Evolutionary conservation across 2,329 filamentous ascomycete species (phyloP), one percentile per base, ranked within the genome.

Genomic region (Colletotrichum sublineola): DNA sequence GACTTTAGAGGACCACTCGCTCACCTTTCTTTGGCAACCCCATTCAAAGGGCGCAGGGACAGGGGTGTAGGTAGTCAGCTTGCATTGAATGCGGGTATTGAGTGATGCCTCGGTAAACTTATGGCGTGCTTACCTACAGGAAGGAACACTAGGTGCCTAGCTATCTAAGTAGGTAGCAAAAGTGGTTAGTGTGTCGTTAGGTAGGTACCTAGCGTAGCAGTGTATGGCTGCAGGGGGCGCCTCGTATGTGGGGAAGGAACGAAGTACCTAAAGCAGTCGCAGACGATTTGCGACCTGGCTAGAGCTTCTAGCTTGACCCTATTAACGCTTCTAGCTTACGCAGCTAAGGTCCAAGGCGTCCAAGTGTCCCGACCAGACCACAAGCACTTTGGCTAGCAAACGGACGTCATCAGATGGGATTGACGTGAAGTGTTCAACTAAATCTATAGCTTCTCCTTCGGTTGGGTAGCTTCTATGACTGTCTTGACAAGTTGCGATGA

Each of bases 81-180:
- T 24, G 44, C 29, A 14, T 52, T 18, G 20, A 40, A 46, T 53
- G 6, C 24, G 15, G 42, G 38, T 40, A 1, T 53, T 18, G n/a
- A 70, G 52, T 36, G 68, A 71, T 68, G 68, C 68, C 68, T 71
- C 64, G 68, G 68, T 44, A 68, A 57, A 12, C 63, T 68, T 44
- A 9, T 33, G 31, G 31, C 46, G 61, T 24, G 24, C 24, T 24
- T 24, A 24, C 24, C 24, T 24, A 24, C 24, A 24, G 24, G 24
- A 24, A 24, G 24, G 24, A 24, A 24, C 24, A 24, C 24, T 24
- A 24, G 24, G 24, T 24, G 24, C 24, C 24, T 24, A 24, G 24
- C 24, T 24, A 24, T 24, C 24, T 24, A 24, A 24, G 24, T 24
- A 24, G 24, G 24, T 24, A 24, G 24, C 24, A 24, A 24, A 24